These are phyloP conservation scores for Suhomyces panamericanus DNA, from an alignment of 1,139 yeast genomes.

Conservation along the genomic window DNA sequence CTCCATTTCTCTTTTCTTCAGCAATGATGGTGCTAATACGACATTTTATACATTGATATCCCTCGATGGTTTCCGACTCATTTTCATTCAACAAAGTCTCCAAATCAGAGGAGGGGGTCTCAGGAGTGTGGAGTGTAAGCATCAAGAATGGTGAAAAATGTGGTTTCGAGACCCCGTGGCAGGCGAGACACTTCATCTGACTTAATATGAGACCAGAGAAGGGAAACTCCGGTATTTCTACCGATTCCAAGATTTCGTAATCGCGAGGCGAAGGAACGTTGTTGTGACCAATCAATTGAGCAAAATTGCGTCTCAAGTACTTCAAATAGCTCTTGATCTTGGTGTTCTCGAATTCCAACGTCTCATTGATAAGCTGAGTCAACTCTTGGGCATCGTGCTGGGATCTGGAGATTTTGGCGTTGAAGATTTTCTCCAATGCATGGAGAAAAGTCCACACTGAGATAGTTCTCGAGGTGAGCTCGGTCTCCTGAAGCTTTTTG, in stretches of 20 bases:
- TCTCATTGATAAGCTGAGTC: slow-evolving; percentile 75
- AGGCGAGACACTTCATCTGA: slow-evolving; percentile 66
- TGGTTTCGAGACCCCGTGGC: slow-evolving; percentile 64
- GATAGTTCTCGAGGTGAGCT: slow-evolving; percentile 52
- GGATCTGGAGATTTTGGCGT: slow-evolving; percentile 70
- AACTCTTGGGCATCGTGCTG: slow-evolving; percentile 97
- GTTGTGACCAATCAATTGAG: slow-evolving; percentile 8
- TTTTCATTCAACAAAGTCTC: slow-evolving; percentile 56
- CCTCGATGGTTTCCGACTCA: slow-evolving; percentile 72
- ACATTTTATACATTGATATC: slow-evolving; percentile 77
- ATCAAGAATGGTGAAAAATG: slow-evolving; percentile 65
- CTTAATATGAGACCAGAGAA: slow-evolving; percentile 68
- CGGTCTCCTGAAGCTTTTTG: slow-evolving; percentile 62
- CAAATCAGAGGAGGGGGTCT: slow-evolving; percentile 48
- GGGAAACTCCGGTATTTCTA: slow-evolving; percentile 63
- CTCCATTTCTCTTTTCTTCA: slow-evolving; percentile 7
- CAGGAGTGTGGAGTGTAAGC: slow-evolving; percentile 75
- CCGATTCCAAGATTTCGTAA: slow-evolving; percentile 25
- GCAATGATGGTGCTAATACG: slow-evolving; percentile 52
- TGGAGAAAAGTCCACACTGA: slow-evolving; percentile 80
- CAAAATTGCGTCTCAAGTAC: slow-evolving; percentile 12
- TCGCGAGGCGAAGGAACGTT: slow-evolving; percentile 15
- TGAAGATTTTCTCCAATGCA: slow-evolving; percentile 73
- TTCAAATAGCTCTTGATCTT: slow-evolving; percentile 38
- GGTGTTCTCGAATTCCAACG: slow-evolving; percentile 66